Percentiles rank a stretch among this genome's conserved stretches.
Evolutionary conservation across 192 early-diverging fungal genomes (phyloP).

Genomic region (Umbelopsis isabellina): DNA sequence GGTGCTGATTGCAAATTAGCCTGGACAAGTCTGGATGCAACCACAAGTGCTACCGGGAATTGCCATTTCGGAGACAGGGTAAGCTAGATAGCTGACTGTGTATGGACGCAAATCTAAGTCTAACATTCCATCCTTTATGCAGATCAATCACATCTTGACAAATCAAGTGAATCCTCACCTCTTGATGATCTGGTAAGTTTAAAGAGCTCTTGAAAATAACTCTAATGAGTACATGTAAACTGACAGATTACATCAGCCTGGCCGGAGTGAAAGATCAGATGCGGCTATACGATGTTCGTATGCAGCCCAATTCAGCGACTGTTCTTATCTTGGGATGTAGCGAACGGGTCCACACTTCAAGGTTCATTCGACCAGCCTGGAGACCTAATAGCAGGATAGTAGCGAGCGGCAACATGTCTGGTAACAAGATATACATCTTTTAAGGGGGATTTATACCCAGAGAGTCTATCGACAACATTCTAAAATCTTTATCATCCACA

Average conservation of each 20-base stretch:
- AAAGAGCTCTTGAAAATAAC: neutral
- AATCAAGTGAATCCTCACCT: conserved; percentile 3
- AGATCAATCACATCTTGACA: neutral
- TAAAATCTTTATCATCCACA: too few relatives aligned
- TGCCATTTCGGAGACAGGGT: neutral
- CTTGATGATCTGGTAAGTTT: neutral
- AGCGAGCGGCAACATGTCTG: conserved; percentile 7
- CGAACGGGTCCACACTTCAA: neutral
- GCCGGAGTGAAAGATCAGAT: neutral
- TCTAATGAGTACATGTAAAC: neutral
- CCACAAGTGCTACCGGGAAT: neutral
- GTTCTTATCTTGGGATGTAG: neutral
- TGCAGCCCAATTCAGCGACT: neutral
- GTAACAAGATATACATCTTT: neutral
- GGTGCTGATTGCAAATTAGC: neutral
- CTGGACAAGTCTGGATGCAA: neutral
- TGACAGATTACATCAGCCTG: neutral
- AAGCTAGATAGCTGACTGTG: neutral
- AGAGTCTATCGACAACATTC: too few relatives aligned
- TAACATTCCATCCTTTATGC: neutral
- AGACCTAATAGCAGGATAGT: conserved; percentile 1
- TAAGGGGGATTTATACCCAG: too few relatives aligned
- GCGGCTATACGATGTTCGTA: neutral
- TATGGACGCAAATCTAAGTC: neutral
- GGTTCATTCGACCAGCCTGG: conserved; percentile 2